Conservation (phyloP, 2,329 filamentous ascomycete genomes). For the Pseudogymnoascus sp. region DNA sequence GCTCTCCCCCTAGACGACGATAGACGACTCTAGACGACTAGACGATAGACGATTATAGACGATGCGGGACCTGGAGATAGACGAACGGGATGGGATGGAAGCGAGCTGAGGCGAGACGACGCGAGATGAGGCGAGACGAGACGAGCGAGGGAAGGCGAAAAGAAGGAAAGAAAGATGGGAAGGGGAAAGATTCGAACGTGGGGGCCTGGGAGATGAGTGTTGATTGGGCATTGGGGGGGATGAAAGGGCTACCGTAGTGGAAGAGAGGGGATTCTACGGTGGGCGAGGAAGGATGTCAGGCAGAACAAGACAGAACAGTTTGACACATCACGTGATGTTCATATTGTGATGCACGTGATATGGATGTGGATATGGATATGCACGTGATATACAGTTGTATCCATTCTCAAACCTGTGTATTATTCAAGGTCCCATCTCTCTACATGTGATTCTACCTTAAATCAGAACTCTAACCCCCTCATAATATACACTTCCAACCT, state of each 20-base stretch:
- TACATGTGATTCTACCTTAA: too few species aligned
- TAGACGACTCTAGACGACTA: neutral
- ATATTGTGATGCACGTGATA: neutral
- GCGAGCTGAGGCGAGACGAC: slow-evolving; percentile 5
- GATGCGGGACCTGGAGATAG: neutral
- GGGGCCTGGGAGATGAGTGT: neutral
- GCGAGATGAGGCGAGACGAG: neutral
- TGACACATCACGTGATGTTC: neutral
- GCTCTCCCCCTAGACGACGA: neutral
- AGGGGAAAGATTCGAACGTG: neutral
- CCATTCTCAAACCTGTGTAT: too few species aligned
- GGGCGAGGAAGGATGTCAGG: too few species aligned
- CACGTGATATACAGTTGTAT: neutral
- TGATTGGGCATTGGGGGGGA: neutral
- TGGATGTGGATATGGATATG: neutral
- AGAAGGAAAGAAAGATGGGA: neutral
- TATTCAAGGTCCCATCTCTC: neutral
- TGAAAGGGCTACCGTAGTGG: neutral
- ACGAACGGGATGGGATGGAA: slow-evolving; percentile 2
- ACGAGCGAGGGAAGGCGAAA: slow-evolving; percentile 4
- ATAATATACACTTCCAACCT: neutral
- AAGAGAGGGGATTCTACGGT: neutral
- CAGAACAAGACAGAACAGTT: neutral
- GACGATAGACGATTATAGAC: neutral
- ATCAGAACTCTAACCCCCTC: neutral